phyloP scores from a whole-genome alignment of 148 eudicot genomes.

The Pouteria glomerata region DNA sequence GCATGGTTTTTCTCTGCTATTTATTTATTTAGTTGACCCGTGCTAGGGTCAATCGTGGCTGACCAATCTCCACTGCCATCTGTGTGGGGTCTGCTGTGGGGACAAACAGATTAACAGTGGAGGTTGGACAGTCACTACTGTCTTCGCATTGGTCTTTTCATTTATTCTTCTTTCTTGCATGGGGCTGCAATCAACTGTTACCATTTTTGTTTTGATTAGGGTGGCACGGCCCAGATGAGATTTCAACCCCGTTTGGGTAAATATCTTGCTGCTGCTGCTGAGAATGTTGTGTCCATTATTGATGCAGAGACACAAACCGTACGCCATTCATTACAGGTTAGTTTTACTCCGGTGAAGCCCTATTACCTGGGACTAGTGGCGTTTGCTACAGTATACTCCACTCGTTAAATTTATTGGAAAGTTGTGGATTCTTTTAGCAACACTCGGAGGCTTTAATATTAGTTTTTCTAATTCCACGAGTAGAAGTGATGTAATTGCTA shows the following conservation, averaged over 20 bases:
- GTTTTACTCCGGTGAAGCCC: neutral
- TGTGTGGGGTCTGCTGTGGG: too few species aligned
- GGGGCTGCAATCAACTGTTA: neutral
- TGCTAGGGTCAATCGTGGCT: too few species aligned
- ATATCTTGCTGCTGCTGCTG: slow-evolving; percentile 81
- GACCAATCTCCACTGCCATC: too few species aligned
- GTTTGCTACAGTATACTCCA: neutral
- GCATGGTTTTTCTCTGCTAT: neutral
- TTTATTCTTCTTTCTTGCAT: neutral
- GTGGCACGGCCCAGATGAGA: slow-evolving; percentile 63
- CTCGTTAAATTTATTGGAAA: neutral
- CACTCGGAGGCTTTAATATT: neutral
- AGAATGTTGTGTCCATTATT: slow-evolving; percentile 68
- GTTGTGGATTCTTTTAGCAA: neutral
- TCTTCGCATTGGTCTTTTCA: too few species aligned
- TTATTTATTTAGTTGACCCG: neutral
- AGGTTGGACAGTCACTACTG: too few species aligned
- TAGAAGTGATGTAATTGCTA: neutral
- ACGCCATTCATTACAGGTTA: slow-evolving; percentile 69
- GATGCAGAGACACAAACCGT: slow-evolving; percentile 75
- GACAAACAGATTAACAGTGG: too few species aligned
- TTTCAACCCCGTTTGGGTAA: slow-evolving; percentile 86
- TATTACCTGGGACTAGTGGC: neutral
- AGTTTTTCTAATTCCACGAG: neutral
- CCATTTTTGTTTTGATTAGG: slow-evolving; percentile 31